Percentiles rank a stretch among this genome's conserved stretches.
phyloP scores from a whole-genome alignment of 805 yeast genomes.

The Scheffersomyces stipitis region DNA sequence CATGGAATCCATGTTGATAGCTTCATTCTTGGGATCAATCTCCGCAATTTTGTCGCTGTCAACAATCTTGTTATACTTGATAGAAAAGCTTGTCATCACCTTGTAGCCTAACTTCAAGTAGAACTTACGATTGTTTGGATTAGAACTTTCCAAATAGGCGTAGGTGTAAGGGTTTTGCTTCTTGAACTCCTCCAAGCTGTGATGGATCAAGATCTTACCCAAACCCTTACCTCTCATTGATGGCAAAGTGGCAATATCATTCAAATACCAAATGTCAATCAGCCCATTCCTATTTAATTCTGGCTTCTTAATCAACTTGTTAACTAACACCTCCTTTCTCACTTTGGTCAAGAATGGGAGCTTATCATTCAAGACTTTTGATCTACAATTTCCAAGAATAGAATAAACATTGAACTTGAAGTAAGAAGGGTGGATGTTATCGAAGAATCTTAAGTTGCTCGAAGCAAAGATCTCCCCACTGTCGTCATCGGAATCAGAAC shows the following conservation, averaged over 20 bases:
- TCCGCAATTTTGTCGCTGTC: constrained; percentile 9
- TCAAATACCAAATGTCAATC: constrained; percentile 51
- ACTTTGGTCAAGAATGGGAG: constrained; percentile 45
- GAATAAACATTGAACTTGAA: constrained; percentile 38
- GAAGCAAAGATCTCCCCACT: constrained; percentile 23
- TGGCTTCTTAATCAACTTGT: constrained; percentile 21
- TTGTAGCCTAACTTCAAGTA: constrained; percentile 55
- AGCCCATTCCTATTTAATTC: constrained; percentile 23
- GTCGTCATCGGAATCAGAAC: constrained; percentile 17
- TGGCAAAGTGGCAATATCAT: constrained; percentile 59
- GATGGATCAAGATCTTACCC: constrained; percentile 51
- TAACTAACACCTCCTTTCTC: constrained; percentile 44
- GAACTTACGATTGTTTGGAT: constrained; percentile 51
- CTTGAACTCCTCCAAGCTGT: constrained; percentile 47
- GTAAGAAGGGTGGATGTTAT: constrained; percentile 28
- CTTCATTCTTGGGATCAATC: constrained; percentile 10
- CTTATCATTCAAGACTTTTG: constrained; percentile 51
- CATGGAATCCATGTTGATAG: constrained; percentile 16
- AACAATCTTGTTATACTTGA: constrained; percentile 25
- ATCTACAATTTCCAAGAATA: constrained; percentile 46
- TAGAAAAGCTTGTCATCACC: constrained; percentile 30
- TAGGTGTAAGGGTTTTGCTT: constrained; percentile 20
- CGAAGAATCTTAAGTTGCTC: constrained; percentile 17
- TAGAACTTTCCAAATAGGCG: constrained; percentile 57
- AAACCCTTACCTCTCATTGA: constrained; percentile 60